Conservation (phyloP, 768 basidiomycete species). For the Solioccasus polychromus region DNA sequence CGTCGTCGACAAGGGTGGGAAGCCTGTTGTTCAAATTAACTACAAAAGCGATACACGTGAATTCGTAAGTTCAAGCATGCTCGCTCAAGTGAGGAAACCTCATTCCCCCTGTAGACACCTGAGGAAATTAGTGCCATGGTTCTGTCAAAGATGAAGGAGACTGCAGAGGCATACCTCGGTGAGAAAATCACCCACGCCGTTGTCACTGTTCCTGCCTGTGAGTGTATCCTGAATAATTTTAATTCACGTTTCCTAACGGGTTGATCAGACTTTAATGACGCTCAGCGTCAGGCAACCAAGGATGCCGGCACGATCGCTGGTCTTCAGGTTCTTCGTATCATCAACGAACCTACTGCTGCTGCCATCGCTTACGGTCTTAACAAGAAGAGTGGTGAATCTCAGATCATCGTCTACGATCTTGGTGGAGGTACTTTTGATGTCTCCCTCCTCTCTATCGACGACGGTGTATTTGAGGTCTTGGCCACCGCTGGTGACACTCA, state of each 20-base stretch:
- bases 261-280: constrained; percentile 99
- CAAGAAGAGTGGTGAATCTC: constrained; percentile 92
- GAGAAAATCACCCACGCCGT: constrained; percentile 83
- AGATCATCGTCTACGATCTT: constrained; percentile 97
- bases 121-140: constrained; percentile 99
- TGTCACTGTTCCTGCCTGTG: constrained; percentile 93
- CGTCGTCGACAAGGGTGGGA: constrained; percentile 81
- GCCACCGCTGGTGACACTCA: constrained; percentile 98
- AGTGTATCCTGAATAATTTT: too few relatives aligned
- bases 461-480: constrained; percentile 98
- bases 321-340: constrained; percentile 94
- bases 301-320: constrained; percentile 97
- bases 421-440: constrained; percentile 99
- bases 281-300: constrained; percentile 97
- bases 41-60: constrained; percentile 94
- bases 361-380: constrained; percentile 99
- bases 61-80: constrained; percentile 60
- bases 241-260: too few relatives aligned
- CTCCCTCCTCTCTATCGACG: constrained; percentile 92
- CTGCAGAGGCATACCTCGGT: constrained; percentile 94
- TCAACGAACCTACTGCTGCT: constrained; percentile 98
- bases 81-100: constrained; percentile 13
- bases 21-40: constrained; percentile 84
- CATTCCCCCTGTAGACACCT: constrained; percentile 58
- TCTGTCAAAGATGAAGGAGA: constrained; percentile 97